Percentiles rank a stretch among this genome's conserved stretches.
phyloP scores from a whole-genome alignment of 169 alveolate species.

The Miamiensis avidus region DNA sequence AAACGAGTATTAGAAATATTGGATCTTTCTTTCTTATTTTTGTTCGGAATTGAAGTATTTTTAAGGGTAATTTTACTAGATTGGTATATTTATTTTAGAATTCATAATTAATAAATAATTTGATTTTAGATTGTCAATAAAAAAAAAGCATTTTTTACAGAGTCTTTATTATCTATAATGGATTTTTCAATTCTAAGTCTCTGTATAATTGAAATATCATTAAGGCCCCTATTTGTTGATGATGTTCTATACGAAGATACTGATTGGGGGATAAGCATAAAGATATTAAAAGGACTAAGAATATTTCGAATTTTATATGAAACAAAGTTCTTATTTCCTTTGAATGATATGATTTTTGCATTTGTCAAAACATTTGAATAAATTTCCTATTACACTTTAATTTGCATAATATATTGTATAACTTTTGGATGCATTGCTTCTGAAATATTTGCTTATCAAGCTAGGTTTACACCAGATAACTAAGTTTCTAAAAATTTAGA shows the following conservation, averaged over 20 bases:
- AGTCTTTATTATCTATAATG: neutral
- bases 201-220: neutral
- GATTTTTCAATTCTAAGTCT: neutral
- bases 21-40: neutral
- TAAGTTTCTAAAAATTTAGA: neutral
- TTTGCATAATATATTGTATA: neutral
- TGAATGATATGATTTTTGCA: neutral
- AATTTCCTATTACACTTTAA: no score
- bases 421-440: neutral
- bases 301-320: neutral
- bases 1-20: neutral
- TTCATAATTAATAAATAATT: no score
- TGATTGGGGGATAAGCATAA: neutral
- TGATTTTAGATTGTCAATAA: no score
- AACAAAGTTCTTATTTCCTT: neutral
- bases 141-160: neutral
- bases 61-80: neutral
- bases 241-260: neutral
- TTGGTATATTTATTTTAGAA: no score
- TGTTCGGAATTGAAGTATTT: neutral
- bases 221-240: neutral
- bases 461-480: neutral
- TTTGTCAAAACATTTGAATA: neutral
- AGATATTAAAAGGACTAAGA: neutral
- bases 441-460: neutral